Percentiles rank a stretch among this genome's conserved stretches.
These are phyloP conservation scores for Arthroderma uncinatum DNA, from an alignment of 2,329 filamentous ascomycete species.

Conservation along the genomic window DNA sequence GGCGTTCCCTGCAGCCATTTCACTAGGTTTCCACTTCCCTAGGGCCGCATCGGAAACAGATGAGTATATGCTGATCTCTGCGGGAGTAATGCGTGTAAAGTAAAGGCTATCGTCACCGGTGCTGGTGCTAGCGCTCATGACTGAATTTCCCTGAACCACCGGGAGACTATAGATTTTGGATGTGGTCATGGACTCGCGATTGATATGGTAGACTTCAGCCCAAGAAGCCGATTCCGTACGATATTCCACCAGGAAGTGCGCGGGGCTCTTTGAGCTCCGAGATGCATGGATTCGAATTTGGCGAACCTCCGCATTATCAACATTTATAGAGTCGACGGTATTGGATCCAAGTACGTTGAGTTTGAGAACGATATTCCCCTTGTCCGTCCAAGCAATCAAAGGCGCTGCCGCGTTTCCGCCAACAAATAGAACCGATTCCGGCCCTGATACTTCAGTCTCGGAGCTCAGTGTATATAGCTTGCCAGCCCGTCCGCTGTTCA, in stretches of 20 bases:
- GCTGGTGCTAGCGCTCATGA: slow-evolving; percentile 61
- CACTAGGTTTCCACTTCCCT: slow-evolving; percentile 57
- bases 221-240: slow-evolving; percentile 59
- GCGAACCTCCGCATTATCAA: slow-evolving; percentile 40
- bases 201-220: slow-evolving; percentile 76
- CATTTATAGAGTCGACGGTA: slow-evolving; percentile 28
- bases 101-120: slow-evolving; percentile 71
- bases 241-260: slow-evolving; percentile 79
- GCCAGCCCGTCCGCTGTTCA: slow-evolving; percentile 57
- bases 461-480: slow-evolving; percentile 62
- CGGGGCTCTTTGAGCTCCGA: slow-evolving; percentile 55
- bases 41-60: slow-evolving; percentile 67
- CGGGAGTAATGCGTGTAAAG: slow-evolving; percentile 69
- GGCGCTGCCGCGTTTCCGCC: slow-evolving; percentile 33
- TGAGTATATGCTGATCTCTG: slow-evolving; percentile 62
- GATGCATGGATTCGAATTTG: slow-evolving; percentile 60
- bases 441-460: slow-evolving; percentile 55
- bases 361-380: slow-evolving; percentile 33
- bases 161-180: slow-evolving; percentile 74
- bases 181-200: slow-evolving; percentile 57
- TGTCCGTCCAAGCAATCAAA: slow-evolving; percentile 37
- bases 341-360: slow-evolving; percentile 37
- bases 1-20: slow-evolving; percentile 37
- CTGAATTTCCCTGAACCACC: slow-evolving; percentile 37
- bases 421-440: slow-evolving; percentile 32